These are phyloP conservation scores for Boletus barrowsii DNA, from an alignment of 768 basidiomycete genomes.

Conservation along the genomic window DNA sequence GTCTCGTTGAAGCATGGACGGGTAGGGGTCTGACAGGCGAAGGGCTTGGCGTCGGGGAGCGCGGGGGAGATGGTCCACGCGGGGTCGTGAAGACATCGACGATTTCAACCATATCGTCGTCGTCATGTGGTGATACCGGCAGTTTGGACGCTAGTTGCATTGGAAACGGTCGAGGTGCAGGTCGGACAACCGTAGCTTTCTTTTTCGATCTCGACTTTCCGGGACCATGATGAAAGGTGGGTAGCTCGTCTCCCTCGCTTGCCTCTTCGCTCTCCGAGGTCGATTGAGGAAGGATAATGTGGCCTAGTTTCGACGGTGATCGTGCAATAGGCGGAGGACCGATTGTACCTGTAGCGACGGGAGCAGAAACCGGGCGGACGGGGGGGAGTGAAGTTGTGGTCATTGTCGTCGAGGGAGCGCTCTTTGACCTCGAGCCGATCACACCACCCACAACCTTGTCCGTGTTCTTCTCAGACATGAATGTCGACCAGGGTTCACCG, in stretches of 20 bases:
- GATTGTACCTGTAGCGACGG: neutral
- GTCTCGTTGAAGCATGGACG: neutral
- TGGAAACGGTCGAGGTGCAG: slow-evolving; percentile 26
- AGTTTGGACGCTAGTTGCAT: slow-evolving; percentile 15
- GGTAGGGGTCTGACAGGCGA: slow-evolving; percentile 1
- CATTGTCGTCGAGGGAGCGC: neutral
- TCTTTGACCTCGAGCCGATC: neutral
- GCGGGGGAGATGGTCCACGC: slow-evolving; percentile 17
- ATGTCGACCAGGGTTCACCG: neutral
- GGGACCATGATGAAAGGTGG: slow-evolving; percentile 18
- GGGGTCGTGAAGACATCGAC: slow-evolving; percentile 24
- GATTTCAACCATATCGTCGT: slow-evolving; percentile 4
- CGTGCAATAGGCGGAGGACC: neutral
- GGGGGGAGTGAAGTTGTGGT: neutral
- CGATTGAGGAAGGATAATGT: slow-evolving; percentile 7
- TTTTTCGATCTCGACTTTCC: neutral
- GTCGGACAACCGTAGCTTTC: neutral
- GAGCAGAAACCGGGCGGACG: neutral
- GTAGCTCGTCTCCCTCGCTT: slow-evolving; percentile 13
- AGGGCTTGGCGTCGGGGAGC: slow-evolving; percentile 20
- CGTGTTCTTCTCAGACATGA: neutral
- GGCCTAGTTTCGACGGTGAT: slow-evolving; percentile 14
- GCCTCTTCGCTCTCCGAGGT: slow-evolving; percentile 10
- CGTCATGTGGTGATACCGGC: neutral
- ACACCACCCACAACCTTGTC: neutral